Percentiles rank a stretch among this genome's conserved stretches.
These are phyloP conservation scores for Chrysanthemum lavandulifolium DNA, from an alignment of 129 eudicot genomes.

Conservation along the genomic window DNA sequence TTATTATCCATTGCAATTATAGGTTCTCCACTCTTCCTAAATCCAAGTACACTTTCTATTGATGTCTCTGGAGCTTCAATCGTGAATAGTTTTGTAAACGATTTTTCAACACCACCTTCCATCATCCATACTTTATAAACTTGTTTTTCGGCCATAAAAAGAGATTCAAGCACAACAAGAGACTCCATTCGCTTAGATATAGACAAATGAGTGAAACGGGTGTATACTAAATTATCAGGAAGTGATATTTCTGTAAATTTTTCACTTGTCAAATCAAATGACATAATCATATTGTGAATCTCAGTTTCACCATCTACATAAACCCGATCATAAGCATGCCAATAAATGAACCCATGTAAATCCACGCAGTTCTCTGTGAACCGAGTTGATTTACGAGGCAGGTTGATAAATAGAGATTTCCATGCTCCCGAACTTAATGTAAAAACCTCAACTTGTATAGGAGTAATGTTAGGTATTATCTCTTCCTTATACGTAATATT, in stretches of 20 bases:
- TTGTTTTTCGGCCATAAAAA: neutral
- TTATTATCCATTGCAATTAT: neutral
- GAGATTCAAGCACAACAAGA: neutral
- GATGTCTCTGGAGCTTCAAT: neutral
- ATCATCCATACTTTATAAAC: slow-evolving; percentile 1
- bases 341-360: neutral
- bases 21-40: neutral
- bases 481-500: neutral
- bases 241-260: neutral
- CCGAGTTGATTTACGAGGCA: neutral
- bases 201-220: neutral
- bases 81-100: neutral
- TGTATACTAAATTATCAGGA: neutral
- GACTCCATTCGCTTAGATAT: neutral
- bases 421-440: neutral
- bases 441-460: slow-evolving; percentile 8
- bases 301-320: neutral
- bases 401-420: neutral
- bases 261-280: slow-evolving; percentile 19
- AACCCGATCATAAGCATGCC: neutral
- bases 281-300: neutral
- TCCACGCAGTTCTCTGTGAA: neutral
- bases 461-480: neutral
- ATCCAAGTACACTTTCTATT: neutral
- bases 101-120: neutral